Base-by-base conservation (phyloP, 2,329 filamentous ascomycete species). In the Paraphaeosphaeria sporulosa region DNA sequence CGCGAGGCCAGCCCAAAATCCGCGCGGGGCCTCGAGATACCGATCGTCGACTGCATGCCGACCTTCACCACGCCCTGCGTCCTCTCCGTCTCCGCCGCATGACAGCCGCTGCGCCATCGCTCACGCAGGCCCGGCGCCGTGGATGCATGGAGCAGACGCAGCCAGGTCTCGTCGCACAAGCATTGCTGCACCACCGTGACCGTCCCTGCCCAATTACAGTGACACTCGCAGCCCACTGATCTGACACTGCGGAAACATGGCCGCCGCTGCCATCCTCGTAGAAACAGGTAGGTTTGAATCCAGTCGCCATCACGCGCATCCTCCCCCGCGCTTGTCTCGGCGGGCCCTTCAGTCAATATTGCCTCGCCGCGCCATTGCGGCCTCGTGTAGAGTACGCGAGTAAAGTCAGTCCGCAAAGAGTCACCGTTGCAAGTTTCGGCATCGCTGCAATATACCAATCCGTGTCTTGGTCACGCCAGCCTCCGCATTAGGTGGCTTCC, bases 101-200 rank as follows among this genome's bases (percentile, higher is more conserved):
- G 38, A 19, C 36, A 17, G 36, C 15, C 36, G 36, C 36, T 40
- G n/a, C n/a, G n/a, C n/a, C n/a, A n/a, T n/a, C n/a, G n/a, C 13
- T 6, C 36, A 40, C 17, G 17, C 17, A 40, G 15, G 38, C 17
- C 17, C 38, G 4, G 3, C 30, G 2, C 4, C 30, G 4, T 32
- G 30, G 30, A 32, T 32, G 10, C 30, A 32, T 4, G 38, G n/a
- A n/a, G 43, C 19, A 21, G 17, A 40, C 15, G 15, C n/a, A n/a
- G 32, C 17, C 30, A 38, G 32, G 4, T 13, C 17, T 21, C 19
- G 34, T 36, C 34, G 32, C 32, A 34, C 48, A 52, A 27, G 55
- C 55, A 58, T 52, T 32, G 48, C 49, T 54, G 57, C 57, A 54
- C 56, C 49, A 58, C 56, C 6, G n/a, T 30, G 32, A n/a, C 19